phyloP scores from a whole-genome alignment of 257 asterid genomes.

The Solanum chiquidenum region DNA sequence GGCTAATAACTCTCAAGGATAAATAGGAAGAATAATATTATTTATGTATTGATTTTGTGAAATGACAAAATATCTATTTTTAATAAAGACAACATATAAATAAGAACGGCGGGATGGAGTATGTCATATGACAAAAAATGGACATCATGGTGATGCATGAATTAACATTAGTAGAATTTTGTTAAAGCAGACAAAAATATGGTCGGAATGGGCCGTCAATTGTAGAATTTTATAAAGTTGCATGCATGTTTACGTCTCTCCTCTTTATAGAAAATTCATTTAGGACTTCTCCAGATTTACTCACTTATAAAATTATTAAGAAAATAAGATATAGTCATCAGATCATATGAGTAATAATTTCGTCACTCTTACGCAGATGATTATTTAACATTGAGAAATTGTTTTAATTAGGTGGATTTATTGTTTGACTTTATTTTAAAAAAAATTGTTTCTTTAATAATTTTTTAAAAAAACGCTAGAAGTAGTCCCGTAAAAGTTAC shows the following conservation, averaged over 20 bases:
- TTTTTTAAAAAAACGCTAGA: not conserved
- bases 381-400: not conserved
- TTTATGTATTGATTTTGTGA: no score
- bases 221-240: not conserved
- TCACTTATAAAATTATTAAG: not conserved
- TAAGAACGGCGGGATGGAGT: no score
- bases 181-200: not conserved
- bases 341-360: not conserved
- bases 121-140: not conserved
- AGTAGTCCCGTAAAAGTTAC: not conserved
- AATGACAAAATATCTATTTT: no score
- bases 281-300: not conserved
- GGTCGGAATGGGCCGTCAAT: not conserved
- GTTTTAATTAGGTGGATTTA: not conserved
- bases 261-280: not conserved
- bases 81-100: fast-evolving
- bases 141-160: not conserved
- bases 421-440: not conserved
- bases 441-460: not conserved
- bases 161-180: not conserved
- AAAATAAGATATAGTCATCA: not conserved
- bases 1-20: fast-evolving
- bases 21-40: no score
- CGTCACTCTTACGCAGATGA: not conserved
- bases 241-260: not conserved